phyloP scores from a whole-genome alignment of 495 filamentous ascomycete species.

The Amniculicola lignicola region DNA sequence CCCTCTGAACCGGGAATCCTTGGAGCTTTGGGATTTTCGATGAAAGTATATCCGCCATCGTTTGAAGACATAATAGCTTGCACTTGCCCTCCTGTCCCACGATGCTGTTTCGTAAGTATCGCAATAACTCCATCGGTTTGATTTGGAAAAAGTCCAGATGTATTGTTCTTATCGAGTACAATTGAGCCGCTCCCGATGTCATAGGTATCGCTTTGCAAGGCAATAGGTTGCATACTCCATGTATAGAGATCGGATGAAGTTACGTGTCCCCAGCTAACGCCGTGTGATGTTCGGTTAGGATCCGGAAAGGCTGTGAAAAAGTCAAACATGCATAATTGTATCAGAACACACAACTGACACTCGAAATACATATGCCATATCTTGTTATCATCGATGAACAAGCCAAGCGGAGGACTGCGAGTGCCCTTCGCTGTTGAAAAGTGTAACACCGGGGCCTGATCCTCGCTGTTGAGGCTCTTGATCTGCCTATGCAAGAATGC shows the following conservation, averaged over 20 bases:
- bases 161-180: conserved; percentile 55
- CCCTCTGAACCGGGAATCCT: neutral
- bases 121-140: conserved; percentile 54
- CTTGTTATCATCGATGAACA: neutral
- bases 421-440: neutral
- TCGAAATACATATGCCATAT: neutral
- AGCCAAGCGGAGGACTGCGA: neutral
- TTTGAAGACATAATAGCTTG: neutral
- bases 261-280: conserved; percentile 6
- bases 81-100: neutral
- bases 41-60: neutral
- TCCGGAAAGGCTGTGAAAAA: neutral
- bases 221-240: neutral
- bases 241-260: conserved; percentile 1
- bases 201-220: neutral
- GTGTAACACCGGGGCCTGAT: neutral
- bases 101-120: conserved; percentile 42
- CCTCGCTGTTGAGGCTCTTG: neutral
- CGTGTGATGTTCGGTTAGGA: neutral
- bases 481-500: neutral
- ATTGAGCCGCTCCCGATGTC: conserved; percentile 51
- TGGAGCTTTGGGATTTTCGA: neutral
- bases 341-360: neutral
- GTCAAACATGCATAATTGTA: neutral
- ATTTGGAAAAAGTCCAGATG: conserved; percentile 54